phyloP scores from a whole-genome alignment of 1,284 basidiomycete genomes.

The Cryptococcus sp. region DNA sequence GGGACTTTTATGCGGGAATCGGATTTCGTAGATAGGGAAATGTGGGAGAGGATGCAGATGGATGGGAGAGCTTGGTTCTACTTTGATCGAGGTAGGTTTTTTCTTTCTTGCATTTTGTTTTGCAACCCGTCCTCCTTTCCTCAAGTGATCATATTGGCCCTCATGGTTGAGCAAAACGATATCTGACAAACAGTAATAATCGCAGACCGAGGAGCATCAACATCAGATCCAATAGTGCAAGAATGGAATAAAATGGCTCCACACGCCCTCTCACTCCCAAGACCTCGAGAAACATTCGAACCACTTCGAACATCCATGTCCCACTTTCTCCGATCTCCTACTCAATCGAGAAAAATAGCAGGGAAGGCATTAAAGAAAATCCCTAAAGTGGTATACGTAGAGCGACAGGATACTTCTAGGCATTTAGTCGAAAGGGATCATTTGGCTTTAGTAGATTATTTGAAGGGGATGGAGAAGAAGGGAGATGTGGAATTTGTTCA shows the following conservation, averaged over 20 bases:
- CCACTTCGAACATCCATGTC: constrained; percentile 23
- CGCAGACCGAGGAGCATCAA: constrained; percentile 15
- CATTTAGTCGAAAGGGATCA: constrained; percentile 16
- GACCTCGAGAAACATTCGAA: constrained; percentile 18
- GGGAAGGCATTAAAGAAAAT: neutral
- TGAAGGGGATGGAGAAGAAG: constrained; percentile 15
- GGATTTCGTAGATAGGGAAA: neutral
- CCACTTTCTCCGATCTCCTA: constrained; percentile 21
- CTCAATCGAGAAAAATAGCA: neutral
- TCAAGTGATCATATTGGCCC: neutral
- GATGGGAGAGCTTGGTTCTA: neutral
- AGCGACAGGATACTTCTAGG: constrained; percentile 16
- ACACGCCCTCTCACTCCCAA: constrained; percentile 18
- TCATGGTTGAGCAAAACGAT: neutral
- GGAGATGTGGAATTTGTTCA: constrained; percentile 25
- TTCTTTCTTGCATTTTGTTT: neutral
- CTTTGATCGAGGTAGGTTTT: constrained; percentile 17
- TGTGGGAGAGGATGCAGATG: constrained; percentile 5
- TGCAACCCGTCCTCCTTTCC: neutral
- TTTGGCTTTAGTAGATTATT: constrained; percentile 9
- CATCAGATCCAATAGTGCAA: constrained; percentile 8
- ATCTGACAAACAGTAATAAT: constrained; percentile 8
- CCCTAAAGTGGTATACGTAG: neutral
- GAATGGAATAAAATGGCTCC: constrained; percentile 25
- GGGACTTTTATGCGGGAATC: neutral